Evolutionary conservation across 2,329 filamentous ascomycete genomes (phyloP), one percentile per base, ranked within the genome.

Genomic region (Cladosporium sp.): DNA sequence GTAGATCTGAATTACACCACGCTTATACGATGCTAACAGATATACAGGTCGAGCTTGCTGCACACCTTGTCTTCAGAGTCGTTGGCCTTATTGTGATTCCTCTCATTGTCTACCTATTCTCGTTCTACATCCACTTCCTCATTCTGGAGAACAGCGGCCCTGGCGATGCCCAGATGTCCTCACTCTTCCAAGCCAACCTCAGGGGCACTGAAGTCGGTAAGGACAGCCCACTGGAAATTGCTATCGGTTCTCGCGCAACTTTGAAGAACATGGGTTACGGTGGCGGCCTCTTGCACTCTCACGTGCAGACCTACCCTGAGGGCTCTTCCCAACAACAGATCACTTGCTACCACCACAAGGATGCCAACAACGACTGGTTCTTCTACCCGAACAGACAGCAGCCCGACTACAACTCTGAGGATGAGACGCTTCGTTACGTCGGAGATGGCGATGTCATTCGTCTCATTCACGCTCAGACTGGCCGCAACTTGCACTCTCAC

Each of bases 231-330:
- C 83, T 99, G 15, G 94, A 99, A 72, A 82, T 99, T 64, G 93
- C 92, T 5, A 81, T 89, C 64, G 94, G 95, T 25, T 99, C 94
- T 37, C 86, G 89, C 60, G 89, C 88, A 8, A 99, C 94, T 0
- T 80, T 99, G 65, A 99, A 99, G 83, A 99, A 99, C 74, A 99
- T 97, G 94, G 94, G 94, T 34, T 99, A 99, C 69, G 94, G 94
- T 61, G 94, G 94, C 71, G 94, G 94, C 73, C 85, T 99, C 37
- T 86, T 97, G 47, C 93, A 97, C 77, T 97, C 92, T 42, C 94
- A 97, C 80, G 85, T 97, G 62, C 93, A 97, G 77, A 97, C 92
- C 8, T 97, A 91, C 73, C 93, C 93, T 0, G 92, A 97, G 72
- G 94, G 93, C 34, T 97, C 94, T 38, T 79, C 79, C 55, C 94